Percentiles rank a stretch among this genome's conserved stretches.
phyloP scores from a whole-genome alignment of 495 filamentous ascomycete genomes.

The Tuber calosporum region DNA sequence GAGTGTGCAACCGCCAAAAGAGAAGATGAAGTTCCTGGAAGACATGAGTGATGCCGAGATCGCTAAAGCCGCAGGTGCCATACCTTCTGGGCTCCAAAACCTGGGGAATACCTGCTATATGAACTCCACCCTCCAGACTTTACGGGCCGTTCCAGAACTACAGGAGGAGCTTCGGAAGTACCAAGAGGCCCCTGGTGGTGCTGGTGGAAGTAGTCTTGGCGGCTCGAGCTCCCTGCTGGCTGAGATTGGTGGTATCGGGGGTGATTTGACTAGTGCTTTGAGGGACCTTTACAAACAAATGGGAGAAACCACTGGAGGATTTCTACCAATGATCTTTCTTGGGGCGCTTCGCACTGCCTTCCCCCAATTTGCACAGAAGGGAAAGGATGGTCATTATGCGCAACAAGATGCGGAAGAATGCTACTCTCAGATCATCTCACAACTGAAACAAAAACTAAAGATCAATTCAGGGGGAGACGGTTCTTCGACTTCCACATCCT shows the following conservation, averaged over 20 bases:
- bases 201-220: slow-evolving; percentile 28
- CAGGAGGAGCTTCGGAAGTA: slow-evolving; percentile 72
- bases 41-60: slow-evolving; percentile 96
- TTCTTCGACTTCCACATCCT: slow-evolving; percentile 53
- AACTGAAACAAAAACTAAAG: slow-evolving; percentile 72
- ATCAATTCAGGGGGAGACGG: slow-evolving; percentile 48
- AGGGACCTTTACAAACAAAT: slow-evolving; percentile 88
- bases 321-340: slow-evolving; percentile 78
- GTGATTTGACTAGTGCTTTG: slow-evolving; percentile 72
- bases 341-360: slow-evolving; percentile 70
- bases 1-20: slow-evolving; percentile 64
- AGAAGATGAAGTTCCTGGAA: slow-evolving; percentile 80
- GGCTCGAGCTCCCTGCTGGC: slow-evolving; percentile 43
- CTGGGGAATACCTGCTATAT: slow-evolving; percentile 97
- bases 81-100: slow-evolving; percentile 82
- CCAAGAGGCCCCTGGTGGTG: slow-evolving; percentile 41
- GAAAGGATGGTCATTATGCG: slow-evolving; percentile 71
- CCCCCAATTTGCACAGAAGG: slow-evolving; percentile 88
- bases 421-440: slow-evolving; percentile 91
- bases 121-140: slow-evolving; percentile 87
- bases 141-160: slow-evolving; percentile 84
- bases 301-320: slow-evolving; percentile 82
- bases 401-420: slow-evolving; percentile 98
- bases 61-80: slow-evolving; percentile 73
- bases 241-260: slow-evolving; percentile 55